Evolutionary conservation across 176 grass and related monocot genomes (phyloP).

Genomic region (Typha latifolia): DNA sequence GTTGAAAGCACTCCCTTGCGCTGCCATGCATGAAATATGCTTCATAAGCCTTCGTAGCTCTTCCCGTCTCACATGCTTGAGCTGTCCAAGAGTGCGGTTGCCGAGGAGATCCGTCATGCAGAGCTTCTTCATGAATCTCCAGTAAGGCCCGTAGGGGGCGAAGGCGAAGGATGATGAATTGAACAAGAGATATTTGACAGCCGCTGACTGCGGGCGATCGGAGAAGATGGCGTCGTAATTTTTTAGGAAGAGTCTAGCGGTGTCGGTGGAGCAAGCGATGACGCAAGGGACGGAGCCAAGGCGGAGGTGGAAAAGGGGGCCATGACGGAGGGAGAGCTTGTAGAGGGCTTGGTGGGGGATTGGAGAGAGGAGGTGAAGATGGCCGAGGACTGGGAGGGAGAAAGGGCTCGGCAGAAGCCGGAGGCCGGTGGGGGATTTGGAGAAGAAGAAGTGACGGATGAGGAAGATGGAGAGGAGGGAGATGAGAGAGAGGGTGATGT

Average conservation of each 20-base stretch:
- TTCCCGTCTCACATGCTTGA: conserved; percentile 31
- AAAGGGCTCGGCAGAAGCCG: conserved; percentile 33
- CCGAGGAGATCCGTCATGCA: conserved; percentile 72
- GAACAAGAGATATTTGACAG: too few relatives aligned
- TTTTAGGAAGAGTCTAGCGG: conserved; percentile 24
- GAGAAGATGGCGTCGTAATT: conserved; percentile 35
- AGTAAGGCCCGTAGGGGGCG: too few relatives aligned
- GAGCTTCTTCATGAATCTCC: too few relatives aligned
- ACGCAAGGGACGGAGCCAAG: conserved; percentile 50
- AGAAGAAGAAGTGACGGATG: too few relatives aligned
- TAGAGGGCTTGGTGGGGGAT: conserved; percentile 36
- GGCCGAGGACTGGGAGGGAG: conserved; percentile 28
- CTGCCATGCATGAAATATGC: not conserved
- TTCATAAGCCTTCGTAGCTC: too few relatives aligned
- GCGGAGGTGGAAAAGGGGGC: conserved; percentile 35
- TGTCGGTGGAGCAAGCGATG: conserved; percentile 23
- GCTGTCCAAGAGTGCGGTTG: conserved; percentile 33
- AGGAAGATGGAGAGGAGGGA: not conserved
- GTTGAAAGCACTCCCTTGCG: conserved; percentile 3
- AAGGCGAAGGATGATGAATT: too few relatives aligned
- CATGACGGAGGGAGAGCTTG: conserved; percentile 18
- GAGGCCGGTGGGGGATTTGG: not conserved
- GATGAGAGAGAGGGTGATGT: not conserved
- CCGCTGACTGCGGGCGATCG: conserved; percentile 30
- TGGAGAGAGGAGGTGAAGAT: conserved; percentile 36